Base-by-base conservation (phyloP, 441 rosid species). In the Kokia cookei region DNA sequence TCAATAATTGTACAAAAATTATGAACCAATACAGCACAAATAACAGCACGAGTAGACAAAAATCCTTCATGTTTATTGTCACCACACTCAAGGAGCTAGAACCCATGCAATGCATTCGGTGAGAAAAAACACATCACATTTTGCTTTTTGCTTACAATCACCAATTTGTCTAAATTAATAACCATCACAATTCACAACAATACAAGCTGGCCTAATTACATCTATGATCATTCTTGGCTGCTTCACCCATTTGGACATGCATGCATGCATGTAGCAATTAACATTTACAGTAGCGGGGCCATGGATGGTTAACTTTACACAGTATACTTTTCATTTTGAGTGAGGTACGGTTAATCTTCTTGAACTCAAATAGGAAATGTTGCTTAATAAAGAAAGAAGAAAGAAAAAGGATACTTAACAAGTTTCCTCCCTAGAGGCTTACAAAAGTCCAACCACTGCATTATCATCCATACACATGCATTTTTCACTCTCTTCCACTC, bases 401-500 rank as follows among this genome's bases (percentile, higher is more conserved):
- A 37, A 37, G 2, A 27, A 26, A 47, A 14, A 71, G 10, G 55
- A 65, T 48, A 42, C 10, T 10, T 11, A 32, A 15, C 65, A 76
- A 48, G 27, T 62, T 29, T 53, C 50, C 59, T 63, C 12, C 64
- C 62, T 65, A 63, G 13, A 81, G 60, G 75, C 67, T 69, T 19
- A 72, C 83, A 82, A 84, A 83, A 55, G 48, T 26, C 65, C 75
- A 78, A 69, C 67, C 4, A 42, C 37, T 72, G 45, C 76, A 69
- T 47, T 80, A 75, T 77, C 86, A 76, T 40, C 82, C 5, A 15
- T 75, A 5, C 37, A 5, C 37, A 32, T 32, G 37, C 37, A 32
- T 32, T 32, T 40, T 57, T 58, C 65, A 27, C 65, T 76, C 77
- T 77, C 88, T 83, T 78, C 87, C 91, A 82, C 87, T 80, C 82